Evolutionary conservation across 1,139 yeast genomes (phyloP), one percentile per base, ranked within the genome.

Genomic region (Hansenula sp.): DNA sequence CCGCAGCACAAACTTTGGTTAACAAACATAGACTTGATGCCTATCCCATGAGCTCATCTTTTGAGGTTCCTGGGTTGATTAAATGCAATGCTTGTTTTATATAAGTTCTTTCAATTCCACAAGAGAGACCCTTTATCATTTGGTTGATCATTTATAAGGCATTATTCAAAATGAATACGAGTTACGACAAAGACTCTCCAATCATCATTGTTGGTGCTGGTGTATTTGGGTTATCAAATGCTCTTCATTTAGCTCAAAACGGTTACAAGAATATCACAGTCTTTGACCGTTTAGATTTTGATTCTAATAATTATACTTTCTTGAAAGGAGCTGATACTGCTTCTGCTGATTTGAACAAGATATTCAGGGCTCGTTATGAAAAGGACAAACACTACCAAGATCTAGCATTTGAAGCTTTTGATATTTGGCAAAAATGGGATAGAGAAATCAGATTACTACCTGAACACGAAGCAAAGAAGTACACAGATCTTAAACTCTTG

Each of bases 161-260:
- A n/a, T n/a, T n/a, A n/a, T n/a, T n/a, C n/a, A n/a, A n/a, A n/a
- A n/a, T n/a, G n/a, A n/a, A n/a, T n/a, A n/a, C n/a, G n/a, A n/a
- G n/a, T n/a, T n/a, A n/a, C n/a, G n/a, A n/a, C n/a, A n/a, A n/a
- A n/a, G 50, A 62, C 41, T 45, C 60, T 18, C 47, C 53, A 39
- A 59, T 67, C n/a, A 53, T 64, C 22, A 58, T 69, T 10, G 52
- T 69, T 21, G 75, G 75, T 6, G 64, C 71, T 4, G 75, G 74
- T 20, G 69, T 65, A 10, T 69, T 68, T 57, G 75, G 75, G 5
- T 53, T 69, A n/a, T 67, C 73, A 9, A 57, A 67, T 13, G 73
- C 73, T 4, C 54, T 59, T 17, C 56, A 65, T 32, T 52, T 69
- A 20, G 59, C 63, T 4, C 40, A 50, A 37, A 43, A 36, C n/a